These are phyloP conservation scores for Debaryomyces prosopidis DNA, from an alignment of 805 yeast species.

Conservation along the genomic window DNA sequence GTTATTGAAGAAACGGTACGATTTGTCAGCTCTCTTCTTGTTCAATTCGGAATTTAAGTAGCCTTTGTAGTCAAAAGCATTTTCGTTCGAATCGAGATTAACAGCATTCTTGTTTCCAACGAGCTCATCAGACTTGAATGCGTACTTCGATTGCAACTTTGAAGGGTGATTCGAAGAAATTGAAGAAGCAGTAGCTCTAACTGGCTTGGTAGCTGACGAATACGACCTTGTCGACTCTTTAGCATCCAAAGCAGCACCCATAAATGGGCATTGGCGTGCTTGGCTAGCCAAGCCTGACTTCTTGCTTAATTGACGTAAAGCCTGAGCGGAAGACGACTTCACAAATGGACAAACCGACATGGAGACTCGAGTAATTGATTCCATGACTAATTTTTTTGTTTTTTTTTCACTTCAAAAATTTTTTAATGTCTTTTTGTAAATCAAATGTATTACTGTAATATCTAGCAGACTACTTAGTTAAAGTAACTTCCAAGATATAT, in stretches of 20 bases:
- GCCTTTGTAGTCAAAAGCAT: slow-evolving; percentile 69
- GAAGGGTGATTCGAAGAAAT: slow-evolving; percentile 33
- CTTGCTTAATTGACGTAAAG: slow-evolving; percentile 57
- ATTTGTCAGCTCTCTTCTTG: slow-evolving; percentile 81
- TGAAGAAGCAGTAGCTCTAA: slow-evolving; percentile 46
- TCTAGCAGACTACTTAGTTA: too few species aligned
- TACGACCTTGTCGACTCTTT: slow-evolving; percentile 41
- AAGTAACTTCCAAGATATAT: too few species aligned
- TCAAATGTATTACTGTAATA: too few species aligned
- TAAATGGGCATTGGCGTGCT: slow-evolving; percentile 86
- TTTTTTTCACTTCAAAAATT: not conserved
- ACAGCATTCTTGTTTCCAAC: slow-evolving; percentile 16
- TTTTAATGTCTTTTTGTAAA: too few species aligned
- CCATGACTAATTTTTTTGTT: slow-evolving; percentile 53
- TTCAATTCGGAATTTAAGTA: slow-evolving; percentile 65
- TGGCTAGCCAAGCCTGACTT: slow-evolving; percentile 48
- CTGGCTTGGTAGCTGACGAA: slow-evolving; percentile 48
- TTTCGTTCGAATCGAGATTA: slow-evolving; percentile 46
- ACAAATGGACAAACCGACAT: slow-evolving; percentile 84
- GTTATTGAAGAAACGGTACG: slow-evolving; percentile 95
- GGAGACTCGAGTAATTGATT: slow-evolving; percentile 73
- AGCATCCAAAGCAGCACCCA: slow-evolving; percentile 72
- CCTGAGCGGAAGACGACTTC: slow-evolving; percentile 56
- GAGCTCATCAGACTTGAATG: slow-evolving; percentile 29
- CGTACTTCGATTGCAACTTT: slow-evolving; percentile 30